phyloP scores from a whole-genome alignment of 2,329 filamentous ascomycete genomes.

The Talaromyces rugulosus region DNA sequence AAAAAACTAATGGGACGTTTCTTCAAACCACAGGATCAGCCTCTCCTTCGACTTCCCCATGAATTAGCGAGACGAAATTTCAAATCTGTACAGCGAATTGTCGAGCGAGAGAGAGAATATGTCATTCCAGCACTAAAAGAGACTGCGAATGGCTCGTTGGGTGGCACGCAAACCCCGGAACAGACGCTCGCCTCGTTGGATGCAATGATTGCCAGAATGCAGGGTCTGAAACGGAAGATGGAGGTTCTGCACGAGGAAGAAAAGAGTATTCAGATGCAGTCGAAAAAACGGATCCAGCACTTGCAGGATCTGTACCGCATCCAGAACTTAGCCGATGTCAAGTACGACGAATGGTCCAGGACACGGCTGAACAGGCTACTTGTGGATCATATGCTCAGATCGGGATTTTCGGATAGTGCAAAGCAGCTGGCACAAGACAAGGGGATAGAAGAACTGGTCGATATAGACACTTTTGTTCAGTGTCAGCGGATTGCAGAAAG shows the following conservation, averaged over 20 bases:
- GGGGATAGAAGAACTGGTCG: conserved; percentile 74
- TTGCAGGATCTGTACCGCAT: conserved; percentile 77
- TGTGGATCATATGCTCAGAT: conserved; percentile 86
- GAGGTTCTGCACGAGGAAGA: conserved; percentile 74
- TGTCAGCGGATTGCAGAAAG: conserved; percentile 75
- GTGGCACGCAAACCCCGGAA: conserved; percentile 58
- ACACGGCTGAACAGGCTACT: conserved; percentile 76
- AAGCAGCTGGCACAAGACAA: conserved; percentile 69
- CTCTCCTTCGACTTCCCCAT: conserved; percentile 85
- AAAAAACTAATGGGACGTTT: conserved; percentile 11
- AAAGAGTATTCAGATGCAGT: conserved; percentile 67
- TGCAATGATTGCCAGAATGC: conserved; percentile 77
- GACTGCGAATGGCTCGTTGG: conserved; percentile 59
- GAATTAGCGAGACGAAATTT: conserved; percentile 94
- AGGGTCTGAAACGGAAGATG: conserved; percentile 84
- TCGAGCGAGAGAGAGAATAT: conserved; percentile 46
- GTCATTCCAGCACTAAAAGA: conserved; percentile 47
- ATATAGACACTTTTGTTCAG: conserved; percentile 80
- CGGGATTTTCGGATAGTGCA: conserved; percentile 77
- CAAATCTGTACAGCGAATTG: conserved; percentile 60
- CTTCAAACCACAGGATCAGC: conserved; percentile 66
- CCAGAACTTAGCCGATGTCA: conserved; percentile 78
- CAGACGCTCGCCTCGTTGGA: conserved; percentile 79
- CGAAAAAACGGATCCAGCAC: conserved; percentile 72
- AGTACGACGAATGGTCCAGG: conserved; percentile 87